phyloP scores from a whole-genome alignment of 2,329 filamentous ascomycete genomes.

The Phialemonium atrogriseum region DNA sequence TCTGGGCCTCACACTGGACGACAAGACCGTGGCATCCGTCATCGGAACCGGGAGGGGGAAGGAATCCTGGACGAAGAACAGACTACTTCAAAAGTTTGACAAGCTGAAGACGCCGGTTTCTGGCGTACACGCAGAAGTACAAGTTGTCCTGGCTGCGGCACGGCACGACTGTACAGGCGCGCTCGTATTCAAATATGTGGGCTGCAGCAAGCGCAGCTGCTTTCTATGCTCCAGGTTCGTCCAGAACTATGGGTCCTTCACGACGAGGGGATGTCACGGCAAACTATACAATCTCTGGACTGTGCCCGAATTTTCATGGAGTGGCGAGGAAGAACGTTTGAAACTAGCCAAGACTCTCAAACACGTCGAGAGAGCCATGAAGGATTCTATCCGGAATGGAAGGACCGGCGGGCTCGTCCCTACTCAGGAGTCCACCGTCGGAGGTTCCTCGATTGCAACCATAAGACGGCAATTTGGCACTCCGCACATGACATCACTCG shows the following conservation, averaged over 20 bases:
- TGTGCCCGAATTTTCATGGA: too few species aligned
- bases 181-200: background rate
- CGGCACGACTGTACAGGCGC: background rate
- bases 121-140: conserved; percentile 3
- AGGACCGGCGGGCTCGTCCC: too few species aligned
- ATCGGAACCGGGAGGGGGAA: background rate
- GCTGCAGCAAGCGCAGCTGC: conserved; percentile 4
- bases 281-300: conserved; percentile 4
- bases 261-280: conserved; percentile 2
- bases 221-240: conserved; percentile 3
- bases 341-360: too few species aligned
- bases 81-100: background rate
- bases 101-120: conserved; percentile 2
- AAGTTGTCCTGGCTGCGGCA: conserved; percentile 2
- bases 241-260: background rate
- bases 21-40: too few species aligned
- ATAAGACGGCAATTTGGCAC: too few species aligned
- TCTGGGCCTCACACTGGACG: background rate
- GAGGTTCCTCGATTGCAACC: too few species aligned
- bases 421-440: too few species aligned
- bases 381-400: too few species aligned
- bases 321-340: too few species aligned
- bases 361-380: too few species aligned
- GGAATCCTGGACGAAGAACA: conserved; percentile 1
- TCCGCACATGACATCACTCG: too few species aligned